A percentile compares a stretch with the other conserved stretches of the same genome.
phyloP scores from a whole-genome alignment of 208 protist genomes.

The Acanthamoeba triangularis region DNA sequence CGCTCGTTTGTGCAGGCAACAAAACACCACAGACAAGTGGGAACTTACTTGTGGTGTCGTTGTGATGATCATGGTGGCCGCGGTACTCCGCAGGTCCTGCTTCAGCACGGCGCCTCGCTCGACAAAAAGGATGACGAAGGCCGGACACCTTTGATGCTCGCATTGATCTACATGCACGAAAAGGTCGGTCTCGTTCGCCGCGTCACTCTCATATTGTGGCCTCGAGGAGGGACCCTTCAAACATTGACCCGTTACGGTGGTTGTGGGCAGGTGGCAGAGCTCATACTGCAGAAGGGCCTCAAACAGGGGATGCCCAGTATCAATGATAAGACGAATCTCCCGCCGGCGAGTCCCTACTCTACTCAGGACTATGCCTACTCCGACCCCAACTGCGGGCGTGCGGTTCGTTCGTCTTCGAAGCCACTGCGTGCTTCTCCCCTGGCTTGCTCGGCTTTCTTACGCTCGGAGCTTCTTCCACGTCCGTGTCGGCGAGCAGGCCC shows the following conservation, averaged over 20 bases:
- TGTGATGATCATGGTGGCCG: not conserved
- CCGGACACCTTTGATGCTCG: not conserved
- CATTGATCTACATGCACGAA: not conserved
- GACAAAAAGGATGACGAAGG: not conserved
- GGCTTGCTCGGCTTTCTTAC: not conserved
- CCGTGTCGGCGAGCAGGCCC: not conserved
- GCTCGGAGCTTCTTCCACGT: not conserved
- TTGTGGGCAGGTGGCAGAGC: not conserved
- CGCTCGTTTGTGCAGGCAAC: not conserved
- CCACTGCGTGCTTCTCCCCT: too few relatives aligned
- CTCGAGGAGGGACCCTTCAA: not conserved
- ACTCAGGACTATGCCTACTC: too few relatives aligned
- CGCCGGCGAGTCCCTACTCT: not conserved
- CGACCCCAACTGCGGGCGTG: too few relatives aligned
- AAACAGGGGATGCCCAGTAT: not conserved
- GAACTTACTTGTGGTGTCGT: not conserved
- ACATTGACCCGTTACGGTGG: too few relatives aligned
- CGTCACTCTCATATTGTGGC: not conserved
- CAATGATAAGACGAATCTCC: not conserved
- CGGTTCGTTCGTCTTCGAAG: not conserved
- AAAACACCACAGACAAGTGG: not conserved
- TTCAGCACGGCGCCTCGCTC: conserved; percentile 2
- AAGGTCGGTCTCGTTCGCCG: conserved; percentile 17
- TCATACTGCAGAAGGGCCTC: not conserved
- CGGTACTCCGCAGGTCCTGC: not conserved